Evolutionary conservation across 352 stramenopile species (phyloP).

Genomic region (Globisporangium camurandrum): DNA sequence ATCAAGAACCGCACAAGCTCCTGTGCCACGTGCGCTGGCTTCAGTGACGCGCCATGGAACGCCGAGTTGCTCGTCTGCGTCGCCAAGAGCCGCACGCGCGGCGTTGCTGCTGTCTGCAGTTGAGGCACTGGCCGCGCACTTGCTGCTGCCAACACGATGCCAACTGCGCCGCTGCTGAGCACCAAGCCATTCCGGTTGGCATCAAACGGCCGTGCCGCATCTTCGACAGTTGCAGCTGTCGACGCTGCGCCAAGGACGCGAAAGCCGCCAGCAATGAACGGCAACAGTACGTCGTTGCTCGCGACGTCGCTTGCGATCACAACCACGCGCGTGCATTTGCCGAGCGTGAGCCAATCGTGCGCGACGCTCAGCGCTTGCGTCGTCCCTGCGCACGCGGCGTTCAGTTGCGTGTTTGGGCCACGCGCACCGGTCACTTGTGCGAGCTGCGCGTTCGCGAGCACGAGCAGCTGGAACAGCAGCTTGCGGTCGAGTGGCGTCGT

Average conservation of each 20-base stretch:
- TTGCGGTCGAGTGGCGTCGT: slow-evolving; percentile 88
- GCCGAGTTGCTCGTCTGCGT: slow-evolving; percentile 95
- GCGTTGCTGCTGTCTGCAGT: slow-evolving; percentile 2
- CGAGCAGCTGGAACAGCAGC: slow-evolving; percentile 94
- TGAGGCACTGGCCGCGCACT: slow-evolving; percentile 13
- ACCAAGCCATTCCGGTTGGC: slow-evolving; percentile 91
- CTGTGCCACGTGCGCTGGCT: slow-evolving; percentile 89
- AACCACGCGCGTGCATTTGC: slow-evolving; percentile 90
- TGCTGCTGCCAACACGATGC: slow-evolving; percentile 66
- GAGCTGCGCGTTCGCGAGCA: slow-evolving; percentile 94
- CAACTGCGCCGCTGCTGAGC: slow-evolving; percentile 87
- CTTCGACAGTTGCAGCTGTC: slow-evolving; percentile 60
- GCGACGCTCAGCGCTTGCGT: slow-evolving; percentile 90
- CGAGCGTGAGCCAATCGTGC: slow-evolving; percentile 91
- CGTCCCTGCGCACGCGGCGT: slow-evolving; percentile 93
- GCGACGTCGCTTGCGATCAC: slow-evolving; percentile 93
- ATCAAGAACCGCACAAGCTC: slow-evolving; percentile 89
- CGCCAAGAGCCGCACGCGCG: slow-evolving; percentile 76
- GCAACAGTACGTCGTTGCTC: slow-evolving; percentile 86
- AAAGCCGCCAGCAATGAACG: slow-evolving; percentile 94
- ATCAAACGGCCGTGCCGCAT: slow-evolving; percentile 91
- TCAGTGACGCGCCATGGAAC: slow-evolving; percentile 92
- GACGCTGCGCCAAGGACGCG: slow-evolving; percentile 90
- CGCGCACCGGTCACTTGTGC: slow-evolving; percentile 92
- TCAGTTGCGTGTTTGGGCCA: slow-evolving; percentile 95